These are phyloP conservation scores for Diaporthe sp. DNA, from an alignment of 2,329 filamentous ascomycete species.

Conservation along the genomic window DNA sequence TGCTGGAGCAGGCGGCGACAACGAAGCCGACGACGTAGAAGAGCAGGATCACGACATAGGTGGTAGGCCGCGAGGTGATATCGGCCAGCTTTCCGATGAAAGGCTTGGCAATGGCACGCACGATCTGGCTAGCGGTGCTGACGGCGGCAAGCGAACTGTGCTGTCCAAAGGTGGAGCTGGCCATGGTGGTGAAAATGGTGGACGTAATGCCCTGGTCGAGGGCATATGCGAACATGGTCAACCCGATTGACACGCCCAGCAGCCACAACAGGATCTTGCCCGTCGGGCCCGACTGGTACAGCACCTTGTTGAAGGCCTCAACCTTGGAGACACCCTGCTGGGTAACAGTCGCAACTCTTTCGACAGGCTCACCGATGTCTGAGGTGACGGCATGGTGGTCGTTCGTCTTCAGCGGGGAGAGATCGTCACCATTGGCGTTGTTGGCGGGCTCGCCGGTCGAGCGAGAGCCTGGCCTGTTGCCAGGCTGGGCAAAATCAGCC, in stretches of 20 bases:
- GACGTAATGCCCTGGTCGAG: conserved; percentile 54
- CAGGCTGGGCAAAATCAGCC: background rate
- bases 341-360: background rate
- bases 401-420: conserved; percentile 22
- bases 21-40: conserved; percentile 54
- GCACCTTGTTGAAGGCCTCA: conserved; percentile 55
- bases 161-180: conserved; percentile 49
- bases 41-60: conserved; percentile 54
- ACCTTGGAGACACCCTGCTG: conserved; percentile 49
- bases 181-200: conserved; percentile 48
- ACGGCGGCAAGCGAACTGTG: conserved; percentile 51
- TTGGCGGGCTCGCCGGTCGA: conserved; percentile 18
- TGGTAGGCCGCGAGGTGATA: conserved; percentile 54
- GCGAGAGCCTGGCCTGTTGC: conserved; percentile 13
- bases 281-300: conserved; percentile 52
- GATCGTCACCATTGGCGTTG: conserved; percentile 3
- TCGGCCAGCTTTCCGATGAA: conserved; percentile 54
- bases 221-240: conserved; percentile 52
- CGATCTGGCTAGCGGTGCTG: conserved; percentile 50
- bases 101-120: conserved; percentile 54
- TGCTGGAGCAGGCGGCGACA: conserved; percentile 49
- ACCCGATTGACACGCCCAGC: conserved; percentile 51
- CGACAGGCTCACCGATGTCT: conserved; percentile 16
- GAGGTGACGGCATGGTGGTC: conserved; percentile 27
- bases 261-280: conserved; percentile 52